Conservation (phyloP, 768 basidiomycete genomes). For the Podaxis sp. region DNA sequence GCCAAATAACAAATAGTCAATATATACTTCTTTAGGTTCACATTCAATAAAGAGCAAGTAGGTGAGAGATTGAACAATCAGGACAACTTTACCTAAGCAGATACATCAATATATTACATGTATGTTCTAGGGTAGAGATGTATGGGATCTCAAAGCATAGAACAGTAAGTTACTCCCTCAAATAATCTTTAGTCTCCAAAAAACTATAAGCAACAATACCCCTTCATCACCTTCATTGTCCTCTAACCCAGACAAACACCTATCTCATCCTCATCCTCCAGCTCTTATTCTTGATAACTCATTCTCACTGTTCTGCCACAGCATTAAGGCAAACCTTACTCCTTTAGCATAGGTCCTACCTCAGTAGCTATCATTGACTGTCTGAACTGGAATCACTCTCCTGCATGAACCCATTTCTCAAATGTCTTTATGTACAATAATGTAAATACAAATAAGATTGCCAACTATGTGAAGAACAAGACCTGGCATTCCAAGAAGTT, state of each 20-base stretch:
- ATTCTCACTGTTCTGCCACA: slow-evolving; percentile 82
- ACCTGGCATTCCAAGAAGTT: slow-evolving; percentile 70
- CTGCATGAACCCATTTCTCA: slow-evolving; percentile 75
- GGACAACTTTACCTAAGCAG: too few species aligned
- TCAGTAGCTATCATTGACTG: slow-evolving; percentile 68
- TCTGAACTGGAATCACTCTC: slow-evolving; percentile 73
- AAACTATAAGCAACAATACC: slow-evolving; percentile 89
- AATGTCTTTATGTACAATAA: slow-evolving; percentile 52
- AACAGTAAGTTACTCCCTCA: slow-evolving; percentile 37
- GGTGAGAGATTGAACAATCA: too few species aligned
- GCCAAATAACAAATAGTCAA: not conserved
- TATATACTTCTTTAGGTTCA: not conserved
- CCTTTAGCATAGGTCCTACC: slow-evolving; percentile 47
- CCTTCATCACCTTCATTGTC: slow-evolving; percentile 89
- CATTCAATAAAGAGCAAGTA: not conserved
- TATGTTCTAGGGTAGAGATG: slow-evolving; percentile 78
- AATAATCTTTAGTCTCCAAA: slow-evolving; percentile 41
- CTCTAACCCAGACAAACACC: slow-evolving; percentile 72
- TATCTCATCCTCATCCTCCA: slow-evolving; percentile 33
- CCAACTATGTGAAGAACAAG: slow-evolving; percentile 75
- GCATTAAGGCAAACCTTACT: slow-evolving; percentile 64
- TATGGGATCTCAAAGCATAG: slow-evolving; percentile 80
- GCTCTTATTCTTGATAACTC: slow-evolving; percentile 33
- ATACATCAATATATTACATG: too few species aligned
- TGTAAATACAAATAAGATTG: slow-evolving; percentile 57